phyloP scores from a whole-genome alignment of 1,284 basidiomycete genomes.

The Afroboletus lepidellus region DNA sequence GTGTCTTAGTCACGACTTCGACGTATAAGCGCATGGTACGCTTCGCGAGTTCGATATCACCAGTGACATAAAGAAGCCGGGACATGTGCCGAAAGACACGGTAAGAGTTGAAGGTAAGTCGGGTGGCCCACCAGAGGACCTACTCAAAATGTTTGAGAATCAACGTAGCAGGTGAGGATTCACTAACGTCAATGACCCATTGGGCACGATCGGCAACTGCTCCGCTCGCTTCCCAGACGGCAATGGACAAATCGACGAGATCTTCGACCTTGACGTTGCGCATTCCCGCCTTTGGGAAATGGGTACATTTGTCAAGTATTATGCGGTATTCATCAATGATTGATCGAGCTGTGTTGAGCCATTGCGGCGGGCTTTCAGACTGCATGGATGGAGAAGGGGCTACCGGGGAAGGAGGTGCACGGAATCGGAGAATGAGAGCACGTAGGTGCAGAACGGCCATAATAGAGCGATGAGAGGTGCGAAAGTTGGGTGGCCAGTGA shows the following conservation, averaged over 20 bases:
- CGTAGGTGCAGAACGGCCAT: constrained; percentile 71
- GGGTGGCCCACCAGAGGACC: constrained; percentile 89
- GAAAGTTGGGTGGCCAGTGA: constrained; percentile 75
- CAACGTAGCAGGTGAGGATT: not conserved
- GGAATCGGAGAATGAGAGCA: constrained; percentile 58
- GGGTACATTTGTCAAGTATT: constrained; percentile 64
- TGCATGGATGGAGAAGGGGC: constrained; percentile 14
- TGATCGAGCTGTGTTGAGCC: constrained; percentile 64
- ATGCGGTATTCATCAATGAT: constrained; percentile 69
- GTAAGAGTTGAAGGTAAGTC: constrained; percentile 88
- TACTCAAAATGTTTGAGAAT: constrained; percentile 31
- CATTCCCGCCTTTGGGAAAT: constrained; percentile 84
- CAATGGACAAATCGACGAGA: constrained; percentile 81
- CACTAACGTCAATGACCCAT: constrained; percentile 74
- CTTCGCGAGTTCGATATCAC: constrained; percentile 66
- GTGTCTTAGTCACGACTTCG: constrained; percentile 79
- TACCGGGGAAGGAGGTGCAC: constrained; percentile 21
- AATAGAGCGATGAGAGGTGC: constrained; percentile 68
- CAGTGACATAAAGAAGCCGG: constrained; percentile 64
- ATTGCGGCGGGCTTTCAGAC: constrained; percentile 44
- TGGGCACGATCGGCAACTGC: constrained; percentile 55
- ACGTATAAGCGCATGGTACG: constrained; percentile 80
- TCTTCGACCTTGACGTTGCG: constrained; percentile 79
- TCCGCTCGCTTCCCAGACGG: constrained; percentile 76
- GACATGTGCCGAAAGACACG: constrained; percentile 81